Evolutionary conservation across 192 early-diverging fungal species (phyloP).

Genomic region (Rhizoclosmatium sp.): DNA sequence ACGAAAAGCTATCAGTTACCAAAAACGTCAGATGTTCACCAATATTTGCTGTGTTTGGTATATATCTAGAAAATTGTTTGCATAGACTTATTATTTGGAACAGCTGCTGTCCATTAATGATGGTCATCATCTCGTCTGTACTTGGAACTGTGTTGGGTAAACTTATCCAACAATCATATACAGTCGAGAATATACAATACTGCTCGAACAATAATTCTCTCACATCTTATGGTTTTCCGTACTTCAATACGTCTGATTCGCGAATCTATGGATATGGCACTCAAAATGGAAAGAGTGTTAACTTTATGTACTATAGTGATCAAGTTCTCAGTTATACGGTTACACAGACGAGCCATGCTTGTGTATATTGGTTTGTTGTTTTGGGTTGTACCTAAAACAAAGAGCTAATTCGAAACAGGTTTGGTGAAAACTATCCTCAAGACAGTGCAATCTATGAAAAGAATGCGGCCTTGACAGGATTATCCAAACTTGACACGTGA

Average conservation of each 20-base stretch:
- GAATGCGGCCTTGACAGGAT: conserved; percentile 21
- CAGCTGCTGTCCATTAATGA: conserved; percentile 64
- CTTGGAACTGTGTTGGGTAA: conserved; percentile 62
- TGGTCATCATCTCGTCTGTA: conserved; percentile 68
- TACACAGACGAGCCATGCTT: conserved; percentile 20
- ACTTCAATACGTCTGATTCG: conserved; percentile 41
- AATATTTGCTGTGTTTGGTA: conserved; percentile 28
- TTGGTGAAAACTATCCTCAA: conserved; percentile 47
- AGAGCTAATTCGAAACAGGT: too few relatives aligned
- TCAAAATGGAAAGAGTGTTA: conserved; percentile 19
- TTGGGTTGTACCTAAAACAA: too few relatives aligned
- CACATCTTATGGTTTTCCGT: conserved; percentile 42
- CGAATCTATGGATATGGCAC: conserved; percentile 13
- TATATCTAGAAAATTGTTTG: not conserved
- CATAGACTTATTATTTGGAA: not conserved
- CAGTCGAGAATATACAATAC: conserved; percentile 47
- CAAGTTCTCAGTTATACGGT: not conserved
- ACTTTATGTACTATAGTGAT: conserved; percentile 10
- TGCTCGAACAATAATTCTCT: conserved; percentile 43
- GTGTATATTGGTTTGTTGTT: conserved; percentile 52
- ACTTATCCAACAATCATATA: conserved; percentile 52
- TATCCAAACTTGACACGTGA: conserved; percentile 29
- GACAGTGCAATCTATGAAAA: conserved; percentile 27
- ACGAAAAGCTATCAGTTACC: conserved; percentile 17
- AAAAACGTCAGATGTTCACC: conserved; percentile 36